Evolutionary conservation across 2,329 filamentous ascomycete genomes (phyloP), one percentile per base, ranked within the genome.

Genomic region (Neonectria punicea): DNA sequence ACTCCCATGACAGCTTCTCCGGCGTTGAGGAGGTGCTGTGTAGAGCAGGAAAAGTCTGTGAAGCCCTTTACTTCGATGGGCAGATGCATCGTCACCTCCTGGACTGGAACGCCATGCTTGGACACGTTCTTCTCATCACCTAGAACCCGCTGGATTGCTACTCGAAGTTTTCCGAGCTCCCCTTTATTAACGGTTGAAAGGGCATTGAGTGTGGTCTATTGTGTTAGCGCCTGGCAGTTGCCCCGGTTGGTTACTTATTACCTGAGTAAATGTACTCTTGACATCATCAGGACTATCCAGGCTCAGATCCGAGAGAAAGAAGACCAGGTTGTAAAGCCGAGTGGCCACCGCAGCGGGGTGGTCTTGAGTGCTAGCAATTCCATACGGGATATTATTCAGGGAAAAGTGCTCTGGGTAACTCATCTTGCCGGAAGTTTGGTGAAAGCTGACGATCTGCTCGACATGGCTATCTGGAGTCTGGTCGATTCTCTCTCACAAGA

Each of bases 41-140:
- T 77, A 0, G 83, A 86, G 61, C 84, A 86, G 2, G 83, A 86
- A 75, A 87, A 89, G 73, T 89, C 88, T 49, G 81, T 47, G 13
- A 10, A 65, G 3, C 61, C 87, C 5, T 81, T 80, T 18, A 88
- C 83, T 3, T 79, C 74, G 41, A 91, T 76, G 0, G 89, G 89
- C 0, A 90, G 72, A 70, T 89, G 84, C 68, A 88, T 76, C 76
- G 18, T 68, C 0, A 68, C 69, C 14, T 63, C 54, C 16, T 32
- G n/a, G 18, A 54, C 32, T 10, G 61, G 54, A 22, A 43, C 39
- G 3, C 61, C 61, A 14, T 54, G 16, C 25, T 44, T 58, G 18
- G 49, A n/a, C 16, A 49, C 61, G 13, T 58, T 54, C 2, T 49
- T 49, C 5, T 63, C 47, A 39, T 57, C n/a, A n/a, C 39, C 14